Evolutionary conservation across 441 rosid genomes (phyloP), one percentile per base, ranked within the genome.

Genomic region (Hura crepitans): DNA sequence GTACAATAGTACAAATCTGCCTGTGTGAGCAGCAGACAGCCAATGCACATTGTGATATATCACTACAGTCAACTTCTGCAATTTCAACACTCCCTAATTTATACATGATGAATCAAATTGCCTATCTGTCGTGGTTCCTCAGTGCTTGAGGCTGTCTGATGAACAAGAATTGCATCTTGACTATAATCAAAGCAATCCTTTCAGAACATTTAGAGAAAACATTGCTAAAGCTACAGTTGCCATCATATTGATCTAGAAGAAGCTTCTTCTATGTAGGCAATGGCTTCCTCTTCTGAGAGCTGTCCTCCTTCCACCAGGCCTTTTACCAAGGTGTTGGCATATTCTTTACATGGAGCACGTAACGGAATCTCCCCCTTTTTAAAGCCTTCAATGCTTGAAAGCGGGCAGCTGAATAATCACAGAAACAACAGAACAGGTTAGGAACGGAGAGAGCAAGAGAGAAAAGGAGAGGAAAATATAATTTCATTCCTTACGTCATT

Each of bases 261-360:
- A 66, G 96, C 97, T 66, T 78, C 81, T 31, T 78, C 47, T 61
- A 95, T 83, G 82, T 92, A 90, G 59, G 89, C 81, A 65, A 0
- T 18, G 74, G 96, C 97, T 73, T 81, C 85, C 75, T 79, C 86
- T 66, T 81, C 80, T 9, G 89, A 80, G 23, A 92, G 80, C 73
- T 83, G 87, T 57, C 80, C 80, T 27, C 97, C 97, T 87, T 87
- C 90, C n/a, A 90, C 89, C 76, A 95, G 82, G 30, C 93, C 99
- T 69, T 43, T 86, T 65, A 85, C 35, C 51, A 95, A 70, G 53
- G 83, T 80, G 51, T 78, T 61, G 7, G 85, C 84, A 68, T 95
- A 95, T 18, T 73, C 80, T 72, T 71, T 72, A 60, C 74, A 23
- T 6, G 98, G 97, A 43, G 86, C 74, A 14, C 75, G 62, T 28